A percentile compares a stretch with the other conserved stretches of the same genome.
phyloP scores from a whole-genome alignment of 148 eudicot genomes.

The Camellia japonica region DNA sequence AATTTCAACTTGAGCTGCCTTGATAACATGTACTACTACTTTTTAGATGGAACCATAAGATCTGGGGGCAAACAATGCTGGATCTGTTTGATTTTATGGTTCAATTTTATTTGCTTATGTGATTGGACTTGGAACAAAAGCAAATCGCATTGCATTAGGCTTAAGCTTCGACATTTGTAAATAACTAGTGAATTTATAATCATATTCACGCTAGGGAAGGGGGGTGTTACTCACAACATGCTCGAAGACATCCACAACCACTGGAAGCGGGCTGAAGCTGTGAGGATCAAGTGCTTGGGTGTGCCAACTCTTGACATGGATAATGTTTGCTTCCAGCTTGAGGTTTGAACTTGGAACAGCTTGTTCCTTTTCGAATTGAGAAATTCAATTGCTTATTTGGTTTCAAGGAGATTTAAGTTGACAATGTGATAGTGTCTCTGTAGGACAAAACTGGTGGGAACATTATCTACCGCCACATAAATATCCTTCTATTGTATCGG shows the following conservation, averaged over 20 bases:
- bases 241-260: slow-evolving; percentile 89
- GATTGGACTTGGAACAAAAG: neutral
- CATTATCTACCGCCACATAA: slow-evolving; percentile 66
- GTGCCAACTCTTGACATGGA: slow-evolving; percentile 97
- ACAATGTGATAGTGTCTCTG: slow-evolving; percentile 21
- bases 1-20: no score
- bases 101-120: neutral
- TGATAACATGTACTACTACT: neutral
- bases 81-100: neutral
- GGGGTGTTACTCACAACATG: slow-evolving; percentile 90
- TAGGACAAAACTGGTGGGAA: slow-evolving; percentile 92
- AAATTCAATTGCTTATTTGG: neutral
- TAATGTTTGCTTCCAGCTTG: slow-evolving; percentile 80
- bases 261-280: slow-evolving; percentile 93
- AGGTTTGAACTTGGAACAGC: slow-evolving; percentile 39
- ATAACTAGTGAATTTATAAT: neutral
- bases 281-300: slow-evolving; percentile 88
- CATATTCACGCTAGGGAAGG: slow-evolving; percentile 46
- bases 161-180: neutral
- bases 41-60: neutral
- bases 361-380: neutral
- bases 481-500: slow-evolving; percentile 66
- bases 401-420: slow-evolving; percentile 8
- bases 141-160: neutral
- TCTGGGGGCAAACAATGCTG: slow-evolving; percentile 1